A percentile compares a stretch with the other conserved stretches of the same genome.
Conservation (phyloP, 176 grass and related monocot species). For the Dactylis glomerata region DNA sequence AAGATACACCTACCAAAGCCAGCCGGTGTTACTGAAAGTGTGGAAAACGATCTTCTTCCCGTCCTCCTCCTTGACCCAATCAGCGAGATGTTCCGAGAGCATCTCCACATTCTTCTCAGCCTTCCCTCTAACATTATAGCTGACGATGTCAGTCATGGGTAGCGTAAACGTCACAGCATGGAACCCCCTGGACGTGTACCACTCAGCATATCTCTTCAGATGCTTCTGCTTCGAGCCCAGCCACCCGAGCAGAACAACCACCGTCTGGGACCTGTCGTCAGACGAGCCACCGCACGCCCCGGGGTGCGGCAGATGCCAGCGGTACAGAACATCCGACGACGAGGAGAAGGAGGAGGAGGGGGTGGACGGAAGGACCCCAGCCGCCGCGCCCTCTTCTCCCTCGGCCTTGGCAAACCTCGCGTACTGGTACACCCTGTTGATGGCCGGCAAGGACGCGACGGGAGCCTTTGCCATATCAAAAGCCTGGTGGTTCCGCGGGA, state of each 20-base stretch:
- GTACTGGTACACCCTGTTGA: slow-evolving; percentile 63
- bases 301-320: slow-evolving; percentile 82
- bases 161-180: slow-evolving; percentile 86
- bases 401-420: slow-evolving; percentile 46
- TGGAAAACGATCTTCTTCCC: slow-evolving; percentile 90
- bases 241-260: slow-evolving; percentile 89
- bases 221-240: slow-evolving; percentile 92
- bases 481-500: slow-evolving; percentile 2
- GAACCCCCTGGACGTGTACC: slow-evolving; percentile 87
- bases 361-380: slow-evolving; percentile 24
- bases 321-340: slow-evolving; percentile 57
- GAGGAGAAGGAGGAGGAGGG: slow-evolving; percentile 45
- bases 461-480: slow-evolving; percentile 6
- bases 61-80: slow-evolving; percentile 76
- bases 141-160: slow-evolving; percentile 77
- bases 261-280: slow-evolving; percentile 48
- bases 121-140: slow-evolving; percentile 69
- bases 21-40: slow-evolving; percentile 96
- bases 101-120: slow-evolving; percentile 69
- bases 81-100: slow-evolving; percentile 66
- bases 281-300: neutral
- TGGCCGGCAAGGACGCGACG: slow-evolving; percentile 44
- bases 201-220: slow-evolving; percentile 81
- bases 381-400: neutral
- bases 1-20: slow-evolving; percentile 61